Evolutionary conservation across 164 flowering plant species (phyloP).

Genomic region (Dillenia suffruticosa): DNA sequence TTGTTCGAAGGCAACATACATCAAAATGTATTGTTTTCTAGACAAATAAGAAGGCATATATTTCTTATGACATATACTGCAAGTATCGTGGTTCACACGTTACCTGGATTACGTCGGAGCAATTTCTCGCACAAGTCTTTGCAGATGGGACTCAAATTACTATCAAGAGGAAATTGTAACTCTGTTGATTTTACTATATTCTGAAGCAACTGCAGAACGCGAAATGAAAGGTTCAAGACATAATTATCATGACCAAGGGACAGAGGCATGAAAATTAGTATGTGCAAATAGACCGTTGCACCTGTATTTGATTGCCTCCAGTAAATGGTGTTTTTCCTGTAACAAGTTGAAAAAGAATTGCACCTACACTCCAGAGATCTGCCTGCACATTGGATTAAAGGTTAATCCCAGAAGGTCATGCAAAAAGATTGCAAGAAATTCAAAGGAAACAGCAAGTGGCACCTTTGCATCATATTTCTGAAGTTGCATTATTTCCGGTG

Average conservation of each 20-base stretch:
- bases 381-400: conserved; percentile 61
- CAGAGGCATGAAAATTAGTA: no score
- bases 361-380: conserved; percentile 99
- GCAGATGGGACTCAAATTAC: conserved; percentile 66
- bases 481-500: conserved; percentile 98
- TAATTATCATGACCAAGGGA: neutral
- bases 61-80: no score
- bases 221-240: conserved; percentile 4
- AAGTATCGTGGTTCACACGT: no score
- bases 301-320: conserved; percentile 94
- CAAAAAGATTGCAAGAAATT: neutral
- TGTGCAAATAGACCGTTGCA: conserved; percentile 8
- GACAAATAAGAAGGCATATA: no score
- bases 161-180: conserved; percentile 70
- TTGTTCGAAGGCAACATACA: no score
- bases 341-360: conserved; percentile 90
- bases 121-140: conserved; percentile 85
- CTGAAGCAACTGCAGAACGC: conserved; percentile 72
- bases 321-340: conserved; percentile 89
- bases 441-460: conserved; percentile 10
- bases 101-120: conserved; percentile 94
- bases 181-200: conserved; percentile 83
- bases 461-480: conserved; percentile 99
- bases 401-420: conserved; percentile 15
- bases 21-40: no score